A percentile compares a stretch with the other conserved stretches of the same genome.
Evolutionary conservation across 192 early-diverging fungal species (phyloP).

Genomic region (Gryganskiella cystojenkinii): DNA sequence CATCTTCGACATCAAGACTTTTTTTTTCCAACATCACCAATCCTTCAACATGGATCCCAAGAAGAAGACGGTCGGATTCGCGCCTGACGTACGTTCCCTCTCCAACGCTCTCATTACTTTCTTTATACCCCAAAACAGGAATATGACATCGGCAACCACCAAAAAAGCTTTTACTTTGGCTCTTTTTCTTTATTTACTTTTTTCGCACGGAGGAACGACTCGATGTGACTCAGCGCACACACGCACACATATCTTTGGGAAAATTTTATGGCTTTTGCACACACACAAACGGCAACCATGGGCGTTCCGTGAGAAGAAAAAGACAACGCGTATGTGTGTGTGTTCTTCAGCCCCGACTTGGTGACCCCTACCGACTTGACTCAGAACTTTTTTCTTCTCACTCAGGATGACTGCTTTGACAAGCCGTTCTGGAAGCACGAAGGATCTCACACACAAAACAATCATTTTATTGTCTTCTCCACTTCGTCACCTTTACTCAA

Average conservation of each 20-base stretch:
- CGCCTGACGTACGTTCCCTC: conserved; percentile 36
- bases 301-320: not conserved
- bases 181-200: conserved; percentile 4
- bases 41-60: conserved; percentile 39
- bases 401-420: not conserved
- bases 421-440: not conserved
- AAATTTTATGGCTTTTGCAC: no score
- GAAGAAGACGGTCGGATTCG: conserved; percentile 54
- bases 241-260: not conserved
- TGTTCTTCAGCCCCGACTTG: no score
- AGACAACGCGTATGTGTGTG: no score
- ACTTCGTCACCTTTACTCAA: not conserved
- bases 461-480: not conserved
- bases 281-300: not conserved
- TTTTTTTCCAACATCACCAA: not conserved
- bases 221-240: conserved; percentile 31
- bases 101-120: no score
- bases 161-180: not conserved
- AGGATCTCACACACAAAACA: not conserved
- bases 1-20: no score
- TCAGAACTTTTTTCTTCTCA: not conserved
- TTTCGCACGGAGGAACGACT: conserved; percentile 4
- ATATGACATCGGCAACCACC: not conserved
- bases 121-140: not conserved
- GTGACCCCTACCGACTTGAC: no score